Evolutionary conservation across 148 eudicot genomes (phyloP), one percentile per base, ranked within the genome.

Genomic region (Polygonum aviculare): DNA sequence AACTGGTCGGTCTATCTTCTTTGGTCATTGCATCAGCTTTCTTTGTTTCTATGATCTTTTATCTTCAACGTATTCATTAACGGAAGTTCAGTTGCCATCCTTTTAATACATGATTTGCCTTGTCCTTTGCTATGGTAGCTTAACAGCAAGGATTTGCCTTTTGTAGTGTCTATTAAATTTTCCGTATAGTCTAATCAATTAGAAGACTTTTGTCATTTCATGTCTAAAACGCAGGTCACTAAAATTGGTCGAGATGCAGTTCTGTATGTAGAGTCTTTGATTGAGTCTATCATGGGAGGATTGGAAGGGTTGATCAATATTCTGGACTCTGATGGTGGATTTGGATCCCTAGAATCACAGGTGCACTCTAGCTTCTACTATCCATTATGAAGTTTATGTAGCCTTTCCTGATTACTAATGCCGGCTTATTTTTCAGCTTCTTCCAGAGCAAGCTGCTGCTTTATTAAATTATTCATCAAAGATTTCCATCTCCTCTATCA

Each of bases 301-400:
- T 77, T 96, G 80, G 99, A 93, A 88, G 99, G 99, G 71, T 82
- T 96, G 75, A 93, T 96, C 59, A 96, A 93, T 80, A 96, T 96
- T 78, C 94, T 96, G 62, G 98, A 93, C 77, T 91, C 99, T 76
- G 99, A 96, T 82, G 99, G 99, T 67, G 99, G 99, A 81, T 89
- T 96, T 88, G 99, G 99, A 69, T 91, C 98, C 69, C 86, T 96
- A 48, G 99, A 96, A 87, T 87, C 90, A 96, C 99, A 96, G 99
- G 99, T 96, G 83, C 55, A 78, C 79, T 39, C 78, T 19, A 31
- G 48, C 72, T 77, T 78, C 75, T 44, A 16, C 54, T 41, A 38
- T 36, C 44, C 44, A 67, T 47, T 48, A 38, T 19, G 52, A 44
- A 75, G 44, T 76, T 60, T 18, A 81, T 70, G 16, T 26, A 31